Evolutionary conservation across 495 filamentous ascomycete species (phyloP), one percentile per base, ranked within the genome.

Genomic region (Tetracladium marchalianum): DNA sequence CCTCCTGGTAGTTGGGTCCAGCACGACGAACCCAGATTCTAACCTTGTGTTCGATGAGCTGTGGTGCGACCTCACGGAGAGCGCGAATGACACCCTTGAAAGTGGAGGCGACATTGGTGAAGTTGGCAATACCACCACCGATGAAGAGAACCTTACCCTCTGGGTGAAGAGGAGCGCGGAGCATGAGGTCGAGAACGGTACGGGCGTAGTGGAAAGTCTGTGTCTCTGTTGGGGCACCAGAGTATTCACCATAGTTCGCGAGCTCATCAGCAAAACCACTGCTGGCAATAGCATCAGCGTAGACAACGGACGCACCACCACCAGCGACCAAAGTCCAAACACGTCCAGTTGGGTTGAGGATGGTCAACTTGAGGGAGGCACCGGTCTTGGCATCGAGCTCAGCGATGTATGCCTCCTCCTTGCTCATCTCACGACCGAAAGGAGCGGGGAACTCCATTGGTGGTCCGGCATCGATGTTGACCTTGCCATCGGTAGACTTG

Each of bases 71-170:
- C 69, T 97, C 92, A 46, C 93, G 84, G 47, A 99, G 81, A 33
- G 92, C 92, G 48, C 88, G 85, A 68, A 99, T 99, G 63, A 99
- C 90, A 72, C 92, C 92, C 76, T 99, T 99, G 84, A 99, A 99
- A 41, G 92, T 99, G 53, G 81, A 88, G 41, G 93, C 92, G 39
- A 99, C 84, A 67, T 89, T 73, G 69, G 92, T 99, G 76, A 99
- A 99, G 82, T 99, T 99, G 74, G 92, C 92, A 80, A 99, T 99
- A 78, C 92, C 92, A 72, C 92, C 92, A 66, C 92, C 92, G 56
- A 99, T 96, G 77, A 99, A 97, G 53, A 99, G 81, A 46, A 97
- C 84, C 80, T 96, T 96, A 72, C 93, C 92, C 57, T 96, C 83
- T 41, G 85, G 77, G 67, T 78, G 75, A 51, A 75, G 71, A 41